Conservation (phyloP, 257 asterid species). For the Salvia splendens region DNA sequence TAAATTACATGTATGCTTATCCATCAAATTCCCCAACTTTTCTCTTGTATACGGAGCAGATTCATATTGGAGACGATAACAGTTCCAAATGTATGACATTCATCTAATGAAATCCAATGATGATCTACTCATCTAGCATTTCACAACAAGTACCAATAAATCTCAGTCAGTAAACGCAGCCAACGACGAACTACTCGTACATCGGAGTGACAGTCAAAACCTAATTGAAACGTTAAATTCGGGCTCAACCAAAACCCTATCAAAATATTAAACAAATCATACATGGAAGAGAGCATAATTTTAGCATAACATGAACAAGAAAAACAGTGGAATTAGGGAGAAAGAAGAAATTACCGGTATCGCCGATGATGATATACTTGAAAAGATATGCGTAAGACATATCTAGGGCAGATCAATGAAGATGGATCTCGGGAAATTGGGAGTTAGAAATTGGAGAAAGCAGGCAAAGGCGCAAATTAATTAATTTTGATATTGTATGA, state of each 20-base stretch:
- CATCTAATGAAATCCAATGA: constrained; percentile 21
- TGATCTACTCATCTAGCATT: constrained; percentile 8
- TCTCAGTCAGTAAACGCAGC: background rate
- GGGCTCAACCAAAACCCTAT: background rate
- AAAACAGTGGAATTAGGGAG: background rate
- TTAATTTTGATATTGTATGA: too few species aligned
- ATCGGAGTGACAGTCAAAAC: constrained; percentile 18
- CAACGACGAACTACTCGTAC: background rate
- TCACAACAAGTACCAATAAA: background rate
- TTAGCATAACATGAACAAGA: constrained; percentile 23
- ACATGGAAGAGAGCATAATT: background rate
- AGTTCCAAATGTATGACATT: background rate
- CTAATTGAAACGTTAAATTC: constrained; percentile 3
- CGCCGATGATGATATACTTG: constrained; percentile 94
- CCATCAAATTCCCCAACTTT: background rate
- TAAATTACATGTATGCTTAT: too few species aligned
- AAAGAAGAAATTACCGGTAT: constrained; percentile 59
- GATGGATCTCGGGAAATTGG: constrained; percentile 19
- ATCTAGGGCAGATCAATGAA: background rate
- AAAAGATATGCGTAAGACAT: constrained; percentile 91
- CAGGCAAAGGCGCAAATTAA: background rate
- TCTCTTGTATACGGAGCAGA: background rate
- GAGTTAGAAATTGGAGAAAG: constrained; percentile 10
- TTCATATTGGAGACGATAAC: background rate
- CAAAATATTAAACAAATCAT: background rate